phyloP scores from a whole-genome alignment of 768 basidiomycete species.

The Russula emetica region DNA sequence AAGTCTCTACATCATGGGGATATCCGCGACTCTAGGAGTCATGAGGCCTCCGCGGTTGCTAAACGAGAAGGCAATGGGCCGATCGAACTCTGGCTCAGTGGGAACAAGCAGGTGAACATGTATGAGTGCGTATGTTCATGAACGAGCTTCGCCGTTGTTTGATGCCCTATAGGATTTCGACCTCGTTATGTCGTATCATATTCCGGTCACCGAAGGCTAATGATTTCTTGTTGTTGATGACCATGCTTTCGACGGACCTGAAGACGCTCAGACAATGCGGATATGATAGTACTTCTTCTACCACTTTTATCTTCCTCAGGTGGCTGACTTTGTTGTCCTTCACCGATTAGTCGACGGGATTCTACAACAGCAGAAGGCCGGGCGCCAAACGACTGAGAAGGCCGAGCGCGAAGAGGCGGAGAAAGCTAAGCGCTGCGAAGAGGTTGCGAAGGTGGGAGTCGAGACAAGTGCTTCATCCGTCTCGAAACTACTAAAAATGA shows the following conservation, averaged over 20 bases:
- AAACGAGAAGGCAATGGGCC: conserved; percentile 48
- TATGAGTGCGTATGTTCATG: conserved; percentile 67
- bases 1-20: conserved; percentile 56
- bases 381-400: conserved; percentile 52
- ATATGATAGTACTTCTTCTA: conserved; percentile 62
- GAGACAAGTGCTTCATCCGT: conserved; percentile 30
- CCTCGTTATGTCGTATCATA: conserved; percentile 74
- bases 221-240: conserved; percentile 87
- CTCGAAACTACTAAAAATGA: conserved; percentile 18
- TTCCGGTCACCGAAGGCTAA: conserved; percentile 78
- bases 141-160: not conserved
- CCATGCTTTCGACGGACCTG: conserved; percentile 90
- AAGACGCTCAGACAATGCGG: conserved; percentile 75
- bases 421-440: conserved; percentile 57
- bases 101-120: conserved; percentile 76
- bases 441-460: conserved; percentile 40
- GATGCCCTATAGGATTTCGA: conserved; percentile 61
- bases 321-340: conserved; percentile 28
- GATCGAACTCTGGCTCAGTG: conserved; percentile 72
- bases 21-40: conserved; percentile 47
- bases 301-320: conserved; percentile 19
- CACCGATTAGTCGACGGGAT: conserved; percentile 71
- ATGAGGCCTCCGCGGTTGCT: conserved; percentile 74
- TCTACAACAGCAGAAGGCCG: conserved; percentile 70
- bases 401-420: conserved; percentile 52